Base-by-base conservation (phyloP, 805 yeast genomes). In the Lachancea sp. region DNA sequence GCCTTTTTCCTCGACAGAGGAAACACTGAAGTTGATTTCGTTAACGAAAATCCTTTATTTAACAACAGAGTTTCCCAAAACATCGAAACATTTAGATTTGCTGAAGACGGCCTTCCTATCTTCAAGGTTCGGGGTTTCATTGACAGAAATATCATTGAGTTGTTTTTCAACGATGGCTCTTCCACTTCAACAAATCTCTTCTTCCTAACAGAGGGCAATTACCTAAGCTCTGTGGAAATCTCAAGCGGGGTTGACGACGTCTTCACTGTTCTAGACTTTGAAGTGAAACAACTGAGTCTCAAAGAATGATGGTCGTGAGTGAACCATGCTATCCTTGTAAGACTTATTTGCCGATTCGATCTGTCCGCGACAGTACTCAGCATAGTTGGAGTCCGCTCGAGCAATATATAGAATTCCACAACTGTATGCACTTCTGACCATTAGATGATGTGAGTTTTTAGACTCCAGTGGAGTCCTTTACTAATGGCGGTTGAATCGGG, bases 111-210 rank as follows among this genome's bases (percentile, higher is more conserved):
- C 8, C 35, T 38, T 11, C 38, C 45, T 5, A 38, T 48, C n/a
- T 63, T 52, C 54, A 55, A 62, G 33, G 50, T 63, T 4, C 51
- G 54, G 32, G 67, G 66, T 36, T 46, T 65, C 18, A 50, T 61
- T 30, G 68, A 65, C 49, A 52, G 54, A 40, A 60, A 60, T 42
- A 52, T 63, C 36, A 20, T 61, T 16, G 69, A 63, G 46, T 34
- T 63, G 17, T 63, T 50, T 49, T 60, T 62, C 51, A 62, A 62
- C 45, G 53, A 63, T 40, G 67, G 67, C 22, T 49, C 58, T 6
- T 37, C 46, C 15, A 50, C 57, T 6, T 49, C 57, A 18, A 65
- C 69, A 8, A 57, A 62, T 49, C 49, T 58, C 2, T 63, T 63
- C 53, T 65, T 63, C 54, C 49, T 60, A 43, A 46, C 50, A n/a